Base-by-base conservation (phyloP, 2,329 filamentous ascomycete genomes). In the Verticillium zaregamsianum region DNA sequence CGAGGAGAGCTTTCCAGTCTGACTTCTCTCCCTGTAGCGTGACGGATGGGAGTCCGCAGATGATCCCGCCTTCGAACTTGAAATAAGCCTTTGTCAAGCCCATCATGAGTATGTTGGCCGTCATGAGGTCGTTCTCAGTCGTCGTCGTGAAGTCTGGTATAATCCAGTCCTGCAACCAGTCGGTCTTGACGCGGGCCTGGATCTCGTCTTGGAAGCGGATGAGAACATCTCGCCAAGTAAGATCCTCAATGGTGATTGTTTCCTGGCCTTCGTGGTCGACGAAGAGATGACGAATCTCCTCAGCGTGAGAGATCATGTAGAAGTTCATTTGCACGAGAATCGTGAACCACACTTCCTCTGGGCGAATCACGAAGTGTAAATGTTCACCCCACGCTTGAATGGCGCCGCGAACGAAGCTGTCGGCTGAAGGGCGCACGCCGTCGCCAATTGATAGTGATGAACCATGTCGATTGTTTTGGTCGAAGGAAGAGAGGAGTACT, bases 311-410 rank as follows among this genome's bases (percentile, higher is more conserved):
- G 33, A 78, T 76, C 72, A 84, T 78, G 68, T 79, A 85, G 59
- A 80, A 76, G 66, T 79, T 80, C 57, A 85, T 70, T 69, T 85
- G 82, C 0, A 74, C 73, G 4, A 86, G 72, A 59, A 85, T 80
- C 58, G 82, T 77, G 64, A 85, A 79, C 83, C 83, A 86, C 33
- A 86, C 70, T 59, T 84, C 82, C 40, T 86, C 82, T 0, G 83
- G 82, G 1, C 82, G 77, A 15, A 85, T 70, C 1, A 76, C 72
- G 1, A 86, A 72, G 65, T 82, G 76, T 62, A 82, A 77, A 61
- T 84, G 81, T 57, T 78, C 69, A 32, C 75, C 79, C 76, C 83
- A 84, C 0, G 81, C 81, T 35, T 79, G 72, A 52, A 82, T 70
- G 4, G 76, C 76, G 17, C 77, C 75, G 20, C 77, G 73, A 23